Percentiles rank a stretch among this genome's conserved stretches.
phyloP scores from a whole-genome alignment of 2,329 filamentous ascomycete genomes.

The Alternaria postmessia region DNA sequence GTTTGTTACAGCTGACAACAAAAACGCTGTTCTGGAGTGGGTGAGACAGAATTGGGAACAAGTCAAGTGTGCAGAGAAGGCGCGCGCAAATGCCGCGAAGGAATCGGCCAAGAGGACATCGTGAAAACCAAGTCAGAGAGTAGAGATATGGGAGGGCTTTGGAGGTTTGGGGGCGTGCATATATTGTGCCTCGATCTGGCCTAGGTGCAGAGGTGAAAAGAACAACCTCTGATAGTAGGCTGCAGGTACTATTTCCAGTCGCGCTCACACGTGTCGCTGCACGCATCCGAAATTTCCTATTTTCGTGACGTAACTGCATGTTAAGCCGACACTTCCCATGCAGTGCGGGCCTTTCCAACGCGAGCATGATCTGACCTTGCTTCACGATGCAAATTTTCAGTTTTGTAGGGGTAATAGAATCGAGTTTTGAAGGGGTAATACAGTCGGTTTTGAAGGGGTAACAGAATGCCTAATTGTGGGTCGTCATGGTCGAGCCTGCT shows the following conservation, averaged over 20 bases:
- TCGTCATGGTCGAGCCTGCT: constrained; percentile 12
- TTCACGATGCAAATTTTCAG: constrained; percentile 40
- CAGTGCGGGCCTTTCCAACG: constrained; percentile 10
- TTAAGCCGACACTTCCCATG: constrained; percentile 35
- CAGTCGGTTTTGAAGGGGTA: constrained; percentile 43
- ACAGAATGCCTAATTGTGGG: constrained; percentile 27
- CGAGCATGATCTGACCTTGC: constrained; percentile 5
- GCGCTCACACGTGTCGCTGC: neutral
- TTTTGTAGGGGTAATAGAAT: constrained; percentile 50
- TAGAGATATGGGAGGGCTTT: neutral
- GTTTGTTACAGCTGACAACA: constrained; percentile 18
- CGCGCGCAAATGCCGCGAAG: constrained; percentile 24
- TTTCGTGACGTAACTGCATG: constrained; percentile 18
- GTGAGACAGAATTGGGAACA: constrained; percentile 41
- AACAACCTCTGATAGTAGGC: neutral
- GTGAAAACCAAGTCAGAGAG: neutral
- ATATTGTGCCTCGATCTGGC: neutral
- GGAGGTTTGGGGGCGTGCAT: neutral
- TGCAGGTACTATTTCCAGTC: neutral
- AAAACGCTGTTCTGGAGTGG: constrained; percentile 36
- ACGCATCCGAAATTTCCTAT: constrained; percentile 10
- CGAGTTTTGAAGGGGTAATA: constrained; percentile 48
- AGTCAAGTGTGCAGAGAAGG: constrained; percentile 43
- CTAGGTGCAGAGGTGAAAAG: neutral
- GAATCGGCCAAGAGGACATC: constrained; percentile 11